Percentiles rank a stretch among this genome's conserved stretches.
Evolutionary conservation across 176 grass and related monocot species (phyloP).

Genomic region (Secale cereale): DNA sequence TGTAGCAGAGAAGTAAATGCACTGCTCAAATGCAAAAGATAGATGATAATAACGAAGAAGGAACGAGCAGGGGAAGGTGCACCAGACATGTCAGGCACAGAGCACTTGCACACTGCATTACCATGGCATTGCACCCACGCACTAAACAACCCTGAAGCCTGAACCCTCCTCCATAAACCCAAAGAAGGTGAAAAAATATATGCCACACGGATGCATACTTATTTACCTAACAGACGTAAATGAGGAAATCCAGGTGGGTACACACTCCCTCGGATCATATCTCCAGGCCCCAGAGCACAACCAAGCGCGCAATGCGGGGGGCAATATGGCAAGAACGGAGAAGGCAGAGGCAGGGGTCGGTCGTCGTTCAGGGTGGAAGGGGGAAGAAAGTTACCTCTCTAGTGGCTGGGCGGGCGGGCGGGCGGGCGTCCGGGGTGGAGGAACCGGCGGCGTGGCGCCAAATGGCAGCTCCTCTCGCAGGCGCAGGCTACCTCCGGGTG

Average conservation of each 20-base stretch:
- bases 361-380: neutral
- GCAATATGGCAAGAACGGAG: slow-evolving; percentile 2
- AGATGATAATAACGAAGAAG: neutral
- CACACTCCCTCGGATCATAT: neutral
- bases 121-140: slow-evolving; percentile 1
- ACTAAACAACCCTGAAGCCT: neutral
- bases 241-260: neutral
- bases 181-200: neutral
- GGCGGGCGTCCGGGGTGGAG: neutral
- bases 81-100: neutral
- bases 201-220: neutral
- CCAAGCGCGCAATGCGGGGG: neutral
- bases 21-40: neutral
- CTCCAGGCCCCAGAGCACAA: neutral
- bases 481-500: neutral
- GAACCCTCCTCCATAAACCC: neutral
- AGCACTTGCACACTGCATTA: neutral
- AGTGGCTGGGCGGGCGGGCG: neutral
- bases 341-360: neutral
- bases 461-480: slow-evolving; percentile 27
- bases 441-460: slow-evolving; percentile 14
- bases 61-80: neutral
- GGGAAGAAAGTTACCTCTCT: neutral
- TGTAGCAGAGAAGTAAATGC: neutral
- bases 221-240: neutral